Percentiles rank a stretch among this genome's conserved stretches.
These are phyloP conservation scores for Strobilomyces dryophilus DNA, from an alignment of 768 basidiomycete genomes.

Conservation along the genomic window DNA sequence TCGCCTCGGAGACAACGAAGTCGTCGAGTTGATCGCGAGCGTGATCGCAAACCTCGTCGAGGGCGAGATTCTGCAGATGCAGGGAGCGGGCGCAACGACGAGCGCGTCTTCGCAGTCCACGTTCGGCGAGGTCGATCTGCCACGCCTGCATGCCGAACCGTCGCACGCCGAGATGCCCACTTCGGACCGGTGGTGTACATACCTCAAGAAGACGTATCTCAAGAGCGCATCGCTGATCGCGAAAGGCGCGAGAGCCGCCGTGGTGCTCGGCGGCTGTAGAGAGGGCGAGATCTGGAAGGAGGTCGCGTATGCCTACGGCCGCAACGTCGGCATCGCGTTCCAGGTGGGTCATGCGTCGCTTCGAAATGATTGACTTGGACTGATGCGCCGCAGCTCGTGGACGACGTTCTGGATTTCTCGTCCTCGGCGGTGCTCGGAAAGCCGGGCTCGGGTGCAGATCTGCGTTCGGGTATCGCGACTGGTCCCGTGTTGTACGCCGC, in stretches of 20 bases:
- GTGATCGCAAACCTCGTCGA: slow-evolving; percentile 96
- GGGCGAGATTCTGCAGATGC: slow-evolving; percentile 81
- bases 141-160: slow-evolving; percentile 43
- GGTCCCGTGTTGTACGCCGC: slow-evolving; percentile 85
- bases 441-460: slow-evolving; percentile 76
- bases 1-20: slow-evolving; percentile 80
- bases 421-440: slow-evolving; percentile 79
- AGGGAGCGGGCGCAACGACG: neutral
- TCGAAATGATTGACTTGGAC: neutral
- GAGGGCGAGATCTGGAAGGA: slow-evolving; percentile 85
- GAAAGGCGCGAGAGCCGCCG: slow-evolving; percentile 60
- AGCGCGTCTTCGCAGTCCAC: slow-evolving; percentile 14
- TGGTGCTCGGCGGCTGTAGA: slow-evolving; percentile 78
- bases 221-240: slow-evolving; percentile 1
- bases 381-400: slow-evolving; percentile 65
- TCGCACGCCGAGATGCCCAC: slow-evolving; percentile 24
- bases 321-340: slow-evolving; percentile 4
- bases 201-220: slow-evolving; percentile 83
- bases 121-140: slow-evolving; percentile 23
- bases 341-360: neutral
- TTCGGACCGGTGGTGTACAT: slow-evolving; percentile 62
- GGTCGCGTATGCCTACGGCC: slow-evolving; percentile 62
- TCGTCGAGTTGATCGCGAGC: slow-evolving; percentile 88
- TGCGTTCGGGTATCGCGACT: slow-evolving; percentile 79
- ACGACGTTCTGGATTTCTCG: slow-evolving; percentile 93